Base-by-base conservation (phyloP, 2,329 filamentous ascomycete species). In the Phaeosphaeriaceae sp. region DNA sequence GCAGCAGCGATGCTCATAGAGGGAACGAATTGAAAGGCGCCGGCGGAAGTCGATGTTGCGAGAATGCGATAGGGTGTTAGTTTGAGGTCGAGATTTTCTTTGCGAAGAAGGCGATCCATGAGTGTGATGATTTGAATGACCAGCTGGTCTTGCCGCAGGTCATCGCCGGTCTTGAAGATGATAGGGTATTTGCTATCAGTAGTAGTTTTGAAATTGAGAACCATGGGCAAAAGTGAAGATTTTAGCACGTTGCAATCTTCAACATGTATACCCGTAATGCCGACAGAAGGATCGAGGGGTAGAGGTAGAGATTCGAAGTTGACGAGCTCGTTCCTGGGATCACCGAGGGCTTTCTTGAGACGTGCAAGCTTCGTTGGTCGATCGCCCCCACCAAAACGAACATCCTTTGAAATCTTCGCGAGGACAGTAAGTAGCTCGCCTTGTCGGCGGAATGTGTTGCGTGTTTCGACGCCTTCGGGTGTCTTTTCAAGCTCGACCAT, bases 71-170 rank as follows among this genome's bases (percentile, higher is more conserved):
- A 99, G 0, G 94, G 94, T 0, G 93, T 93, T 1, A 99, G 81
- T 68, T 95, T 97, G 36, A 99, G 82, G 68, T 99, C 94, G 8
- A 99, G 80, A 54, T 99, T 97, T 70, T 99, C 94, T 68, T 97
- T 97, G 51, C 90, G 90, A 4, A 99, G 82, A 1, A 99, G 84
- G 50, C 93, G 90, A 66, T 99, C 94, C 94, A 99, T 99, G 13
- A 99, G 82, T 0, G 91, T 96, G 71, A 99, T 97, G 67, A 97
- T 97, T 67, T 90, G 94, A 46, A 99, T 95, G 29, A 99, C 93
- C 2, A 99, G 84, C 70, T 99, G 94, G 68, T 99, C 94, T 74
- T 99, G 94, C 12, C 94, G 89, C 42, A 99, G 80, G 70, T 99
- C 94, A 69, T 99, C 94, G 29, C 94, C 94, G 1, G 92, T 92